A percentile compares a stretch with the other conserved stretches of the same genome.
Evolutionary conservation across 1,284 basidiomycete species (phyloP).

Genomic region (Ceratobasidium sp.): DNA sequence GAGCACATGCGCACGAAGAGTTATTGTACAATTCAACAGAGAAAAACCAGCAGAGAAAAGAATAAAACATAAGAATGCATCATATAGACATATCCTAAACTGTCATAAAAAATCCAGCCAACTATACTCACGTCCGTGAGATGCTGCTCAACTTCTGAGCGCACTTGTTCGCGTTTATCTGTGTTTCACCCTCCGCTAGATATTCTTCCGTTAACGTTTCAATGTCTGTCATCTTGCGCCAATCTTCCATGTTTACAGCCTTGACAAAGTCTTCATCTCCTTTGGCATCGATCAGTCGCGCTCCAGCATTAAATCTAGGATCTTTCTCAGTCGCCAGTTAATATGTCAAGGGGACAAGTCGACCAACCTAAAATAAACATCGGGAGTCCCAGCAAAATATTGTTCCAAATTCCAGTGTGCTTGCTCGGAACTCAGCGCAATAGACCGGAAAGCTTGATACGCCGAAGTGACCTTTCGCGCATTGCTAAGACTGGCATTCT

Average conservation of each 20-base stretch:
- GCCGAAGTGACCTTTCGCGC: constrained; percentile 7
- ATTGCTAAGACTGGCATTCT: constrained; percentile 1
- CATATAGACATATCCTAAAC: not conserved
- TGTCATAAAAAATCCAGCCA: not conserved
- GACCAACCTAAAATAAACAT: constrained; percentile 20
- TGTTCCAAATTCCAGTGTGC: constrained; percentile 21
- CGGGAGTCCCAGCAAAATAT: constrained; percentile 6
- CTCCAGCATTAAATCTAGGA: constrained; percentile 31
- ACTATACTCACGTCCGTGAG: not conserved
- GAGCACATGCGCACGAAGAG: too few species aligned
- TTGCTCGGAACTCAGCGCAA: constrained; percentile 14
- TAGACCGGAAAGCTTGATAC: constrained; percentile 22
- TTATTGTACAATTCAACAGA: not conserved
- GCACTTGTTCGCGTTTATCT: not conserved
- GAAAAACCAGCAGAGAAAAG: not conserved
- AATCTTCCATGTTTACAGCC: constrained; percentile 23
- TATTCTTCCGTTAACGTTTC: constrained; percentile 14
- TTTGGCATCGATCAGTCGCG: constrained; percentile 3
- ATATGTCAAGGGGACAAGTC: not conserved
- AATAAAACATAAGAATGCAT: not conserved
- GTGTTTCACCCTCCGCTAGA: constrained; percentile 8
- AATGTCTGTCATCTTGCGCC: constrained; percentile 26
- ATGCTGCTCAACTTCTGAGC: not conserved
- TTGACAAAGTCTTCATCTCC: constrained; percentile 31
- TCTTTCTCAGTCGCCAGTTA: not conserved